These are phyloP conservation scores for Candida bentonensis DNA, from an alignment of 805 yeast species.

Conservation along the genomic window DNA sequence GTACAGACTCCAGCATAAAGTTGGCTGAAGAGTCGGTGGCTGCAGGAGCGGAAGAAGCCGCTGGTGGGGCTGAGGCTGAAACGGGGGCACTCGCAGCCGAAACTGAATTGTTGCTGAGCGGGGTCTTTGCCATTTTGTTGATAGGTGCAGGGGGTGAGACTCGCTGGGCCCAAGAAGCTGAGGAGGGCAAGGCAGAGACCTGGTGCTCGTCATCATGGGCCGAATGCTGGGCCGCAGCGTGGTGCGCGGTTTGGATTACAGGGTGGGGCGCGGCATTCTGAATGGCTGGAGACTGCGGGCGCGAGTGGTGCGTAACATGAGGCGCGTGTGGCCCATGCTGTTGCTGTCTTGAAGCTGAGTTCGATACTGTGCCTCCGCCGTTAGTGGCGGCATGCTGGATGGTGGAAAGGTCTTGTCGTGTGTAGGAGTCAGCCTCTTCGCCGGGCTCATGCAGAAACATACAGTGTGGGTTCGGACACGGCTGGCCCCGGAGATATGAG, in stretches of 20 bases:
- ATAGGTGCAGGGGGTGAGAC: constrained; percentile 16
- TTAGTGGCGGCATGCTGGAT: constrained; percentile 34
- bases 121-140: constrained; percentile 11
- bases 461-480: constrained; percentile 97
- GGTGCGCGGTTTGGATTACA: not conserved
- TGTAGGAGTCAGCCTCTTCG: constrained; percentile 95
- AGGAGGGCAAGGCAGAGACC: constrained; percentile 47
- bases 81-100: constrained; percentile 19
- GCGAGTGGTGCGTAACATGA: constrained; percentile 8
- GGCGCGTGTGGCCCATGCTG: constrained; percentile 12
- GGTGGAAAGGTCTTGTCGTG: constrained; percentile 74
- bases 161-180: constrained; percentile 52
- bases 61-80: constrained; percentile 16
- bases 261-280: not conserved
- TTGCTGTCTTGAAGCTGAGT: no score
- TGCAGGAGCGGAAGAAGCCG: constrained; percentile 6
- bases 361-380: no score
- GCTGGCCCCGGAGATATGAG: constrained; percentile 85
- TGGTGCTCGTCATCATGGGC: constrained; percentile 14
- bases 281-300: constrained; percentile 5
- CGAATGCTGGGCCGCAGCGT: constrained; percentile 2
- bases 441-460: constrained; percentile 99
- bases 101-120: constrained; percentile 3
- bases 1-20: constrained; percentile 13
- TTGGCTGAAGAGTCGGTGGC: constrained; percentile 3